phyloP scores from a whole-genome alignment of 345 rosid species.

The Melaleuca alternifolia region DNA sequence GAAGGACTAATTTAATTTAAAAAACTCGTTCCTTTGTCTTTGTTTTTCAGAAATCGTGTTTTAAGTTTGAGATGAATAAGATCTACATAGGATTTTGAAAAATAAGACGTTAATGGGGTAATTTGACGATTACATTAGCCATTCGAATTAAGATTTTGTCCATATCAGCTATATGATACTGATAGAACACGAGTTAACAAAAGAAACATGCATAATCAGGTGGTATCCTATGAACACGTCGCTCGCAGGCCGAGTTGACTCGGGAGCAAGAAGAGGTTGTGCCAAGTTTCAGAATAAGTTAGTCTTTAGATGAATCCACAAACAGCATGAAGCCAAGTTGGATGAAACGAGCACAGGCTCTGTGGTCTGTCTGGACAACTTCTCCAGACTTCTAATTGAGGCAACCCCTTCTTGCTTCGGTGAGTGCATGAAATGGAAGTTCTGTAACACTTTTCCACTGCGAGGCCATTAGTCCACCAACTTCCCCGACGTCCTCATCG shows the following conservation, averaged over 20 bases:
- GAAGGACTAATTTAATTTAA: not conserved
- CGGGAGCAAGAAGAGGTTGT: not conserved
- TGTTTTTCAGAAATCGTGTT: too few species aligned
- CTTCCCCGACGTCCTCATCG: not conserved
- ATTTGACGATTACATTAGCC: not conserved
- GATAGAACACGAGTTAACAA: not conserved
- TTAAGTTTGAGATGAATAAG: not conserved
- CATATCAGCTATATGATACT: not conserved
- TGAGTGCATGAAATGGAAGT: too few species aligned
- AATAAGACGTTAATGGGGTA: not conserved
- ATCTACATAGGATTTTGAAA: not conserved
- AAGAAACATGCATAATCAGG: not conserved
- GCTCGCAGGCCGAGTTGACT: not conserved
- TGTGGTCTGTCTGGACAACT: not conserved
- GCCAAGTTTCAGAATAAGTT: too few species aligned
- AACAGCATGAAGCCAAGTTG: not conserved
- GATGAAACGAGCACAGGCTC: not conserved
- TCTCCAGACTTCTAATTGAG: not conserved
- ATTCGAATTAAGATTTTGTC: not conserved
- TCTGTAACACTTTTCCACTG: too few species aligned
- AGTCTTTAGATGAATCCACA: not conserved
- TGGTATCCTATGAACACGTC: not conserved
- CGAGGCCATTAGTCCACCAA: not conserved
- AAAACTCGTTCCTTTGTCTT: too few species aligned
- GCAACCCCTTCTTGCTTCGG: not conserved